A percentile compares a stretch with the other conserved stretches of the same genome.
phyloP scores from a whole-genome alignment of 306 rosid species.

The Senna siamea region DNA sequence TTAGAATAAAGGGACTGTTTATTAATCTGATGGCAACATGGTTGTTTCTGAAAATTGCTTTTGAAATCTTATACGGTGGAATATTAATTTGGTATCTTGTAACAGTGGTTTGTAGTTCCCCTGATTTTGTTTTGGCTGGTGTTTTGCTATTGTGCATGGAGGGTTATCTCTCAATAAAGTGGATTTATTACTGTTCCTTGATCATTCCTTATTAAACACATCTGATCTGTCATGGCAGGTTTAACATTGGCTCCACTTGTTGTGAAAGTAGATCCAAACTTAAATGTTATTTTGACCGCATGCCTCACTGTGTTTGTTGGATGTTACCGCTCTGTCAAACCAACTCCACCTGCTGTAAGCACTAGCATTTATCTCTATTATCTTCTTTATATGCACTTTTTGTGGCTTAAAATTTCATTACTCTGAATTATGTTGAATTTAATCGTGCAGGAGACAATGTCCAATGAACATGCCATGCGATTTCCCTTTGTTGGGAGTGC shows the following conservation, averaged over 20 bases:
- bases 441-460: slow-evolving; percentile 80
- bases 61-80: not conserved
- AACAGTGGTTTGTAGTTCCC: not conserved
- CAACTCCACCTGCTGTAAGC: slow-evolving; percentile 82
- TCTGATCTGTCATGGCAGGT: slow-evolving; percentile 53
- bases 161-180: not conserved
- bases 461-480: slow-evolving; percentile 87
- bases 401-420: not conserved
- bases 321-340: slow-evolving; percentile 83
- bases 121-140: slow-evolving; percentile 15
- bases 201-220: not conserved
- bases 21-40: not conserved
- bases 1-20: slow-evolving; percentile 5
- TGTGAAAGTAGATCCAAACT: slow-evolving; percentile 70
- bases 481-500: slow-evolving; percentile 91
- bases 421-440: slow-evolving; percentile 12
- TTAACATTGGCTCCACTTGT: slow-evolving; percentile 79
- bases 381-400: not conserved
- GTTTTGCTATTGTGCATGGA: slow-evolving; percentile 4
- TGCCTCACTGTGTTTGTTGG: slow-evolving; percentile 77
- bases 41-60: slow-evolving; percentile 12
- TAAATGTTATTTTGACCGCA: slow-evolving; percentile 78
- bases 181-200: not conserved
- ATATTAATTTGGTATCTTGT: not conserved
- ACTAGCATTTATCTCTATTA: not conserved